Base-by-base conservation (phyloP, 805 yeast genomes). In the Myxozyma neotropica region DNA sequence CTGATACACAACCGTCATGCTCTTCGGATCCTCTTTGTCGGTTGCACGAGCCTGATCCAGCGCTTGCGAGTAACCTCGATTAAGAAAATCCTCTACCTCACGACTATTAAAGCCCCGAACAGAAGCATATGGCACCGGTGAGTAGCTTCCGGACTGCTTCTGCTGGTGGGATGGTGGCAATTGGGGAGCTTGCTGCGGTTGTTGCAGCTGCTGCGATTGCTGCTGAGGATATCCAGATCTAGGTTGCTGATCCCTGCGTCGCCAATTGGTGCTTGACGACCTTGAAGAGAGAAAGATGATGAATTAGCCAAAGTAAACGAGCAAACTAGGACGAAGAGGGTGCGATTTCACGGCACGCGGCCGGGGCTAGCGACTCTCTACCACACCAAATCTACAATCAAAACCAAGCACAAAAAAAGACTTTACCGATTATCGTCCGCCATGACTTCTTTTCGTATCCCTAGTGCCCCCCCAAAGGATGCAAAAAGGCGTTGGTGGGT, bases 81-180 rank as follows among this genome's bases (percentile, higher is more conserved):
- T 62, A 24, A 62, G 45, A 38, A 24, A 62, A 6, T 56, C 64
- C 40, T 62, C 66, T n/a, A 62, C 66, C 35, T 62, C 66, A 21
- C 54, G 52, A 21, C 55, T 50, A 42, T 62, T 62, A 53, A 62
- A 62, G 23, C 59, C 61, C 15, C 58, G 23, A 2, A 62, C 61
- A 15, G 65, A 58, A 10, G 45, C 35, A 24, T 50, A 57, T 49
- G 44, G 63, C 19, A 29, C 27, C 6, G 35, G 51, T 3, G 51
- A n/a, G 43, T n/a, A 38, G 21, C 33, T 39, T 21, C 46, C 45
- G 26, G 43, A 15, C 49, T 27, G 43, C 21, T 17, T 17, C 44
- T 38, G 40, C 24, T 51, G 55, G 21, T 39, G 47, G 19, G 38
- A n/a, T 12, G 33, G 53, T n/a, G 53, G 44, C 21, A 21, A 10